Evolutionary conservation across 306 rosid species (phyloP), one percentile per base, ranked within the genome.

Genomic region (Ormosia emarginata): DNA sequence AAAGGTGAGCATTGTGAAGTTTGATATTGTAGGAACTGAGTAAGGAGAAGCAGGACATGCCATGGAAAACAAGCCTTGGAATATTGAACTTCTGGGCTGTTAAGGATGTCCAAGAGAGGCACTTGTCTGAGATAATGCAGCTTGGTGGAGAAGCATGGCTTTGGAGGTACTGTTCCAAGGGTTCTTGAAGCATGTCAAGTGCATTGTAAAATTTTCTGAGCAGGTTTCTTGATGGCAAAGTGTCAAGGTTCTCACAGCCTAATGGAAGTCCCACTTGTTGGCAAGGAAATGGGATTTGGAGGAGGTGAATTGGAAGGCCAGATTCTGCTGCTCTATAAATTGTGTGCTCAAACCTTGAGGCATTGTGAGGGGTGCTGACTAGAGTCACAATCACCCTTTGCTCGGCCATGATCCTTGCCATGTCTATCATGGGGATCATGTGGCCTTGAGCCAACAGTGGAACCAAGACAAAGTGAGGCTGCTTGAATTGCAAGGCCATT

Each of bases 391-490:
- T 32, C 46, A 88, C 91, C 0, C 88, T 89, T 55, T 81, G 86
- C 47, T 86, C 67, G 1, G 92, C 90, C 3, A 94, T 82, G 53
- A 94, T 80, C 62, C 80, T 86, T 32, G 96, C 94, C 81, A 94
- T 89, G 89, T 92, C 98, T n/a, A 91, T 82, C 96, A 94, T 86
- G 29, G 98, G 98, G 66, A 94, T 91, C 97, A 94, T 92, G 77
- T 94, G 98, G 80, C 98, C 98, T 84, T 94, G 97, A 11, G 98
- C 98, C 86, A 94, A 80, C 3, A 94, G 50, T 3, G 98, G 98
- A 14, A 94, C 77, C 6, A 94, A 50, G 9, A 94, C 92, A 79
- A 92, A 94, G 90, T 94, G 98, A 75, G 86, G 85, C 14, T 86
- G 81, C 41, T 32, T 73, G 2, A n/a, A 33, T 74, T 62, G 29